These are phyloP conservation scores for Leccinum longicurvipes DNA, from an alignment of 768 basidiomycete genomes.

Conservation along the genomic window DNA sequence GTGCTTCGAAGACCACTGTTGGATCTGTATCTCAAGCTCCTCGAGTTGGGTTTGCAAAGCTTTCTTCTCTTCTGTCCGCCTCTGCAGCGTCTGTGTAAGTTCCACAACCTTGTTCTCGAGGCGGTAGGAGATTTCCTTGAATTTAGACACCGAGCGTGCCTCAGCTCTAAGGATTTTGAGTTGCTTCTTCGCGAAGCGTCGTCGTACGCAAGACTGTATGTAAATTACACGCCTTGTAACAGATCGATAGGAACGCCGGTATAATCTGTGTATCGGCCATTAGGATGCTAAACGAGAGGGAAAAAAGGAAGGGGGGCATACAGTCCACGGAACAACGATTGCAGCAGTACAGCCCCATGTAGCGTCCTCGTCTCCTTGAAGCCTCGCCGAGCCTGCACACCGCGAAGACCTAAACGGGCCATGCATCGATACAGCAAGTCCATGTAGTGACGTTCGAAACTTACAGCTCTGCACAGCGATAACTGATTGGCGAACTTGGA, in stretches of 20 bases:
- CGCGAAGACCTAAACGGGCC: slow-evolving; percentile 59
- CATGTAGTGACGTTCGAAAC: slow-evolving; percentile 32
- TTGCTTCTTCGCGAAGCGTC: slow-evolving; percentile 81
- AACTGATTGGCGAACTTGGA: slow-evolving; percentile 58
- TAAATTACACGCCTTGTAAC: slow-evolving; percentile 76
- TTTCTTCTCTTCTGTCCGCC: slow-evolving; percentile 88
- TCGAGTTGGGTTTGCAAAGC: slow-evolving; percentile 71
- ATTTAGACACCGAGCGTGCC: slow-evolving; percentile 95
- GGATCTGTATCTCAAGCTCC: slow-evolving; percentile 81
- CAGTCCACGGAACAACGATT: slow-evolving; percentile 87
- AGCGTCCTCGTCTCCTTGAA: slow-evolving; percentile 54
- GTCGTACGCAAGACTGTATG: slow-evolving; percentile 89
- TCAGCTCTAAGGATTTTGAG: slow-evolving; percentile 82
- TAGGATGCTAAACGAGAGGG: background rate
- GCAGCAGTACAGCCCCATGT: slow-evolving; percentile 69
- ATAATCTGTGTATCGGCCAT: slow-evolving; percentile 39
- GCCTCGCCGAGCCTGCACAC: slow-evolving; percentile 60
- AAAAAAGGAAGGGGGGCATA: slow-evolving; percentile 45
- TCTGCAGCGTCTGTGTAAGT: slow-evolving; percentile 91
- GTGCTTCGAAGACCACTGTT: slow-evolving; percentile 80
- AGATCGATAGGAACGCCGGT: slow-evolving; percentile 49
- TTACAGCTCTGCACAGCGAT: slow-evolving; percentile 81
- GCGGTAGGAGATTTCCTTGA: slow-evolving; percentile 97
- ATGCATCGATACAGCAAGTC: slow-evolving; percentile 6
- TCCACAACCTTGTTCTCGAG: slow-evolving; percentile 99